Conservation (phyloP, 2,329 filamentous ascomycete species). For the Aspergillus tanneri region DNA sequence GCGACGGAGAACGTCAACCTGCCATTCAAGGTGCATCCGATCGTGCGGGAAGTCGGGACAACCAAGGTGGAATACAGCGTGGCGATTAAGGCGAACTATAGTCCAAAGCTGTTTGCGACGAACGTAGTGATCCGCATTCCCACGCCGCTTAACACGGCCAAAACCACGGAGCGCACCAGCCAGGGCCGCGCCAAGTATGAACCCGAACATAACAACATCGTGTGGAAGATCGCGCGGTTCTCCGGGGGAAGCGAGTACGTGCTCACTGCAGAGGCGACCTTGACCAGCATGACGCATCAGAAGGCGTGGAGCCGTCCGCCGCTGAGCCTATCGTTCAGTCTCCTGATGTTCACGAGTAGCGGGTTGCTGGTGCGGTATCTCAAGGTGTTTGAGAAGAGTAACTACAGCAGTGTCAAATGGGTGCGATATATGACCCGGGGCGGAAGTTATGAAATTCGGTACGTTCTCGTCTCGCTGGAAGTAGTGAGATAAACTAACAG, state of each 20-base stretch:
- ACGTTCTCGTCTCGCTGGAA: conserved; percentile 8
- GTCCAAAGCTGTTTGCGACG: conserved; percentile 91
- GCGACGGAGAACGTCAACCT: conserved; percentile 98
- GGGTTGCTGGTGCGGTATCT: conserved; percentile 89
- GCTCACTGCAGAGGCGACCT: conserved; percentile 83
- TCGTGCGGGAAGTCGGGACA: conserved; percentile 95
- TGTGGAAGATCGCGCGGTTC: conserved; percentile 99
- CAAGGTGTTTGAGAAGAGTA: conserved; percentile 99
- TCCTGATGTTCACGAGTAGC: conserved; percentile 97
- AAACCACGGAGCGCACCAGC: conserved; percentile 86
- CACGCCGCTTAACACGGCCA: conserved; percentile 92
- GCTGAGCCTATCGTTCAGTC: conserved; percentile 83
- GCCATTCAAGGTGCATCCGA: conserved; percentile 97
- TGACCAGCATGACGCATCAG: conserved; percentile 97
- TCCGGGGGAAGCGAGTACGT: conserved; percentile 97
- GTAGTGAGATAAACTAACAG: conserved; percentile 7
- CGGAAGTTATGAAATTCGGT: conserved; percentile 96
- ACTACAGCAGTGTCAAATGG: conserved; percentile 99
- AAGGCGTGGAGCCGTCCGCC: conserved; percentile 95
- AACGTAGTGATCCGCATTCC: conserved; percentile 94
- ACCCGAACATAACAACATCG: conserved; percentile 94
- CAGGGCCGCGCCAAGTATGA: conserved; percentile 99
- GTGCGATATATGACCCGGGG: conserved; percentile 98
- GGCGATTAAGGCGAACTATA: conserved; percentile 94
- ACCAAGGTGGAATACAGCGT: conserved; percentile 99